Percentiles rank a stretch among this genome's conserved stretches.
phyloP scores from a whole-genome alignment of 2,329 filamentous ascomycete species.

The Ciborinia camelliae region DNA sequence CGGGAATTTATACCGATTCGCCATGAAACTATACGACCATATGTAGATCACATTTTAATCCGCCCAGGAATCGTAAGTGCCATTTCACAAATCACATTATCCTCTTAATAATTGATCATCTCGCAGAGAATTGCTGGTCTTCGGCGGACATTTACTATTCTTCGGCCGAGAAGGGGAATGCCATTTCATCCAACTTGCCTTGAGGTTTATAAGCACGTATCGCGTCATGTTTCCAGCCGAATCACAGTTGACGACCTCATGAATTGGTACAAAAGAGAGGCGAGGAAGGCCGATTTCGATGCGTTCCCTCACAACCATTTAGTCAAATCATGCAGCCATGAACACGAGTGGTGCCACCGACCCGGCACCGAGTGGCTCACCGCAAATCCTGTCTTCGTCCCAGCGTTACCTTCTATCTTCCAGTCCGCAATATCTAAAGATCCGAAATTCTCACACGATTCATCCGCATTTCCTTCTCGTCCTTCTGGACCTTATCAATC shows the following conservation, averaged over 20 bases:
- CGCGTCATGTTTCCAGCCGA: neutral
- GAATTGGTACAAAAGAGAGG: conserved; percentile 17
- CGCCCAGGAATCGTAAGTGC: too few species aligned
- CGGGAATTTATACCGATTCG: too few species aligned
- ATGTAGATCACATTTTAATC: too few species aligned
- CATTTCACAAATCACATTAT: too few species aligned
- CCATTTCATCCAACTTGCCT: conserved; percentile 28
- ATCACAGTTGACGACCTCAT: conserved; percentile 22
- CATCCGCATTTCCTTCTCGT: neutral
- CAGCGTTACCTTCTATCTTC: conserved; percentile 25
- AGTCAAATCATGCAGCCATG: neutral
- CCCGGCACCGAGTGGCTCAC: conserved; percentile 28
- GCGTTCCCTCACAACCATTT: conserved; percentile 9
- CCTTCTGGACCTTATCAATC: neutral
- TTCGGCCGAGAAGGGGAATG: conserved; percentile 14
- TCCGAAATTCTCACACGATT: neutral
- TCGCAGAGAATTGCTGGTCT: too few species aligned
- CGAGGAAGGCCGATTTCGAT: neutral
- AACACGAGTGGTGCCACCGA: conserved; percentile 22
- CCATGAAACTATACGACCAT: too few species aligned
- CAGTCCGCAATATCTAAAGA: conserved; percentile 4
- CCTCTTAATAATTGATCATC: too few species aligned
- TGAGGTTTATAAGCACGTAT: conserved; percentile 23
- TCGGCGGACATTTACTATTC: too few species aligned
- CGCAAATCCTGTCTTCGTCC: conserved; percentile 32